Evolutionary conservation across 441 rosid species (phyloP).

Genomic region (Daphne laureola): DNA sequence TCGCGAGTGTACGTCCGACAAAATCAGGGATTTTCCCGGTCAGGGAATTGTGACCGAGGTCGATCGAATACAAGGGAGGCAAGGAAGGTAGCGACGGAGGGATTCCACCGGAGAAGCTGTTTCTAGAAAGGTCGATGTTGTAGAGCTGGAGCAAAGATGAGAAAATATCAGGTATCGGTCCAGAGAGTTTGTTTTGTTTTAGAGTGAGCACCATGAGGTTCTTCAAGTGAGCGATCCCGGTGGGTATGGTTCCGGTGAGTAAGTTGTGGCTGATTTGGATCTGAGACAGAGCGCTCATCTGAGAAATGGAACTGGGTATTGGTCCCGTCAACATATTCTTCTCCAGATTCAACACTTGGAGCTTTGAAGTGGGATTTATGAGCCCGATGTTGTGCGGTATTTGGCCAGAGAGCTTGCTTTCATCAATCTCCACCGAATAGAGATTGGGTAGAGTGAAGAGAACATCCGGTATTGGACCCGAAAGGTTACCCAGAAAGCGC

Average conservation of each 20-base stretch:
- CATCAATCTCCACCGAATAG: slow-evolving; percentile 39
- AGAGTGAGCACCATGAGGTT: slow-evolving; percentile 25
- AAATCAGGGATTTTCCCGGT: slow-evolving; percentile 47
- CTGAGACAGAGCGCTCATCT: slow-evolving; percentile 39
- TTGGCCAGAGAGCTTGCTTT: slow-evolving; percentile 60
- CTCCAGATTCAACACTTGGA: slow-evolving; percentile 31
- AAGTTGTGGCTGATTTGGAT: slow-evolving; percentile 42
- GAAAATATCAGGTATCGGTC: slow-evolving; percentile 42
- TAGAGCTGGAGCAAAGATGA: slow-evolving; percentile 37
- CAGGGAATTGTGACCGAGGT: slow-evolving; percentile 48
- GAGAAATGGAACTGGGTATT: slow-evolving; percentile 50
- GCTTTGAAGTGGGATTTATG: slow-evolving; percentile 16
- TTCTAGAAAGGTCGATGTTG: slow-evolving; percentile 34
- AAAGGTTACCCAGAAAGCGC: slow-evolving; percentile 32
- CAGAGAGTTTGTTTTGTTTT: slow-evolving; percentile 39
- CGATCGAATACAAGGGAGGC: slow-evolving; percentile 39
- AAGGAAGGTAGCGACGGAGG: slow-evolving; percentile 42
- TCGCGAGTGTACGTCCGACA: slow-evolving; percentile 49
- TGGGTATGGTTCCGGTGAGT: slow-evolving; percentile 46
- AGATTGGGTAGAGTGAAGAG: slow-evolving; percentile 42
- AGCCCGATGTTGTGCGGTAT: slow-evolving; percentile 38
- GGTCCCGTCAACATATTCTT: slow-evolving; percentile 64
- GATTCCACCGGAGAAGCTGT: slow-evolving; percentile 40
- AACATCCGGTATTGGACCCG: slow-evolving; percentile 52
- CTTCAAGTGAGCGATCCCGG: slow-evolving; percentile 32